Percentiles rank a stretch among this genome's conserved stretches.
These are phyloP conservation scores for Massarina eburnea DNA, from an alignment of 2,329 filamentous ascomycete genomes.

Conservation along the genomic window DNA sequence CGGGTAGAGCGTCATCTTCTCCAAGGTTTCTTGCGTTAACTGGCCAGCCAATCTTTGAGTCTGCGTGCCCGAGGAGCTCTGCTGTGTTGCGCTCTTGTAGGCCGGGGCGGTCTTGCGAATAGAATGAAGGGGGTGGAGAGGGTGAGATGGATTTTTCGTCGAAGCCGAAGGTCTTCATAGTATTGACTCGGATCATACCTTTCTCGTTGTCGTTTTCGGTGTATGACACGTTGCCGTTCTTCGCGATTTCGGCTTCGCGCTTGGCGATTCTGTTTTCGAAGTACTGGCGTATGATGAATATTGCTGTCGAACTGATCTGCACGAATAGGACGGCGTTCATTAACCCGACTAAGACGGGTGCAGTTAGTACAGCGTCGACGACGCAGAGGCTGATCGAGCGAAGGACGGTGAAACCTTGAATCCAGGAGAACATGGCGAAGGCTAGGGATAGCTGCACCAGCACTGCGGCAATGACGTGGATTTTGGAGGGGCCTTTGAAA, in stretches of 20 bases:
- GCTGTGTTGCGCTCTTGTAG: conserved; percentile 14
- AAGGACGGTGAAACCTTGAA: conserved; percentile 24
- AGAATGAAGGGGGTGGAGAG: conserved; percentile 3
- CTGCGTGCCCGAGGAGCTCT: conserved; percentile 21
- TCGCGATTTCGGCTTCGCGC: neutral
- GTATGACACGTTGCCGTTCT: neutral
- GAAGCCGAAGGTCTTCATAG: conserved; percentile 22
- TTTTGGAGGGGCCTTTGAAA: conserved; percentile 24
- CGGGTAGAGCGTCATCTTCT: conserved; percentile 3
- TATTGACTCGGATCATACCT: conserved; percentile 9
- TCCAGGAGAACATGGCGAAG: conserved; percentile 22
- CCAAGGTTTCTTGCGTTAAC: conserved; percentile 25
- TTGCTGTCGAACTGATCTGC: conserved; percentile 21
- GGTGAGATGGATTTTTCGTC: conserved; percentile 8
- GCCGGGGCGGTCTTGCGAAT: conserved; percentile 1
- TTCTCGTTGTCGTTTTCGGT: neutral
- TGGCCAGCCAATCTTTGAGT: conserved; percentile 23
- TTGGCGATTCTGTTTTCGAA: conserved; percentile 31
- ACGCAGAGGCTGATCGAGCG: conserved; percentile 28
- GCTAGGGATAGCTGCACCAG: conserved; percentile 19
- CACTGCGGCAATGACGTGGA: conserved; percentile 24
- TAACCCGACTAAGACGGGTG: conserved; percentile 15
- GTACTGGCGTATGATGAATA: conserved; percentile 24
- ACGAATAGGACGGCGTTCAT: conserved; percentile 20
- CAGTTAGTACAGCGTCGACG: conserved; percentile 28